Percentiles rank a stretch among this genome's conserved stretches.
Evolutionary conservation across 768 basidiomycete genomes (phyloP).

Genomic region (Collybia mongolica): DNA sequence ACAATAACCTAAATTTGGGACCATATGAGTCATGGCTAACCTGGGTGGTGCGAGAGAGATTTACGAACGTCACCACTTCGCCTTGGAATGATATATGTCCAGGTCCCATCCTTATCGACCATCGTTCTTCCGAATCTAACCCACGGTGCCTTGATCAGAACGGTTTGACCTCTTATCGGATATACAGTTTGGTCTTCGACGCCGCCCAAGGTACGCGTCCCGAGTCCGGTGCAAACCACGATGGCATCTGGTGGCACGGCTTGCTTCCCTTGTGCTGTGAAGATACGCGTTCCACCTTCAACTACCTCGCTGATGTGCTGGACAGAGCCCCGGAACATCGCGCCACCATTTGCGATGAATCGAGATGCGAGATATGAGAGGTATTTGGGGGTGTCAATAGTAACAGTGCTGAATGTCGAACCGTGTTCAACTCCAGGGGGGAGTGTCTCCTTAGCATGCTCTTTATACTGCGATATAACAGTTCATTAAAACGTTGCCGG

Average conservation of each 20-base stretch:
- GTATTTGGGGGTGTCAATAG: slow-evolving; percentile 71
- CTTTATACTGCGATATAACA: slow-evolving; percentile 30
- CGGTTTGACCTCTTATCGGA: slow-evolving; percentile 84
- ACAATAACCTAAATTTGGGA: slow-evolving; percentile 42
- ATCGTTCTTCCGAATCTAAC: slow-evolving; percentile 56
- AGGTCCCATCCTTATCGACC: slow-evolving; percentile 35
- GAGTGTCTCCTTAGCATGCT: slow-evolving; percentile 30
- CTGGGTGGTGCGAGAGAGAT: neutral
- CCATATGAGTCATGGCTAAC: neutral
- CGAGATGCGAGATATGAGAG: slow-evolving; percentile 66
- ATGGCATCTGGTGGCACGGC: slow-evolving; percentile 48
- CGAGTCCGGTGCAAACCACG: slow-evolving; percentile 72
- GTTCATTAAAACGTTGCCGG: neutral
- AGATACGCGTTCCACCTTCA: slow-evolving; percentile 53
- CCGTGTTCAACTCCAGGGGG: slow-evolving; percentile 40
- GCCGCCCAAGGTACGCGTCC: slow-evolving; percentile 73
- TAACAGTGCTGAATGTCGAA: slow-evolving; percentile 61
- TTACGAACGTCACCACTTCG: slow-evolving; percentile 50
- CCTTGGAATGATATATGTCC: slow-evolving; percentile 68
- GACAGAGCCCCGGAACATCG: slow-evolving; percentile 53
- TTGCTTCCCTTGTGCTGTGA: slow-evolving; percentile 17
- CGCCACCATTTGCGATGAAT: slow-evolving; percentile 66
- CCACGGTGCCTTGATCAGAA: slow-evolving; percentile 70
- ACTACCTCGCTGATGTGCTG: slow-evolving; percentile 71
- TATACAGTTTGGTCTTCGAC: slow-evolving; percentile 74